phyloP scores from a whole-genome alignment of 1,284 basidiomycete genomes.

The Xerocomus amazonicus region DNA sequence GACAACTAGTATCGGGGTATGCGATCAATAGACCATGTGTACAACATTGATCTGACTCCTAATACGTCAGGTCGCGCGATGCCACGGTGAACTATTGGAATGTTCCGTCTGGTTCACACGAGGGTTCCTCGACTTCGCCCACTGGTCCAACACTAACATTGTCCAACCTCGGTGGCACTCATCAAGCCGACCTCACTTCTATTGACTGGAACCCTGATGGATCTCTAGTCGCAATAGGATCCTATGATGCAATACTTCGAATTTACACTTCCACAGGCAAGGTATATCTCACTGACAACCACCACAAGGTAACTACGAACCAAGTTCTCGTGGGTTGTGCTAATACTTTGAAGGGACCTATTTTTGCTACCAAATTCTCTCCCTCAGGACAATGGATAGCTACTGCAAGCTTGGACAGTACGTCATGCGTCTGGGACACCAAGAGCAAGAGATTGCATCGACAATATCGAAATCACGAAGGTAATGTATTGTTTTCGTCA shows the following conservation, averaged over 20 bases:
- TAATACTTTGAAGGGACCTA: slow-evolving; percentile 55
- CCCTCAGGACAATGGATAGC: slow-evolving; percentile 64
- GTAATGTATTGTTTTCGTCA: slow-evolving; percentile 36
- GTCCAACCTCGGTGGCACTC: slow-evolving; percentile 44
- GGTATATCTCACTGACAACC: slow-evolving; percentile 54
- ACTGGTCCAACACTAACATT: slow-evolving; percentile 43
- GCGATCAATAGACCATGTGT: slow-evolving; percentile 17
- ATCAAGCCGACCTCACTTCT: slow-evolving; percentile 63
- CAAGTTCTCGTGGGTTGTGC: slow-evolving; percentile 3
- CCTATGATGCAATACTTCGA: slow-evolving; percentile 67
- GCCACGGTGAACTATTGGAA: slow-evolving; percentile 75
- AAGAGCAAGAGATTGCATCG: slow-evolving; percentile 53
- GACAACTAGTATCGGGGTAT: slow-evolving; percentile 72
- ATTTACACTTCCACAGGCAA: slow-evolving; percentile 56
- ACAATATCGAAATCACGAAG: slow-evolving; percentile 63
- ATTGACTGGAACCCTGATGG: slow-evolving; percentile 73
- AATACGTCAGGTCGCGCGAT: slow-evolving; percentile 62
- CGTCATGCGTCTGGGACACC: slow-evolving; percentile 77
- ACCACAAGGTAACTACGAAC: slow-evolving; percentile 50
- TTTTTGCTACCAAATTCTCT: slow-evolving; percentile 74
- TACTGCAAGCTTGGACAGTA: slow-evolving; percentile 71
- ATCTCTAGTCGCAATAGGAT: slow-evolving; percentile 68
- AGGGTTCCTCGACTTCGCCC: slow-evolving; percentile 26
- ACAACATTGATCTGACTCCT: slow-evolving; percentile 3
- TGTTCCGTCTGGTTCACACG: slow-evolving; percentile 44